Percentiles rank a stretch among this genome's conserved stretches.
Evolutionary conservation across 441 rosid genomes (phyloP).

Genomic region (Populus hybrid): DNA sequence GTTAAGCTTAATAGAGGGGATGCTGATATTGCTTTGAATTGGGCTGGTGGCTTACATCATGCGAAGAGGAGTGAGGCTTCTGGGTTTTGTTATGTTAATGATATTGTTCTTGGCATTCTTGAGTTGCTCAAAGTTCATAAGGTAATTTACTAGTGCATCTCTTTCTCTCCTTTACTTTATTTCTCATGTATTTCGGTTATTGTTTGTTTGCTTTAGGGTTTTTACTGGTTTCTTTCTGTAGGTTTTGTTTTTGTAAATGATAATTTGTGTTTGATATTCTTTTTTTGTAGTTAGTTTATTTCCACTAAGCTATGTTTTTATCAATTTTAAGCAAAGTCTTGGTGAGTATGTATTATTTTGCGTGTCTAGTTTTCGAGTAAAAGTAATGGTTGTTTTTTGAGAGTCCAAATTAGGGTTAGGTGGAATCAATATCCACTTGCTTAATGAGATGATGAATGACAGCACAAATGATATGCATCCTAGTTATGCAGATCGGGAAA

Average conservation of each 20-base stretch:
- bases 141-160: constrained; percentile 30
- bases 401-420: not conserved
- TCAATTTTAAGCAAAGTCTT: not conserved
- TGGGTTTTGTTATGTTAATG: constrained; percentile 27
- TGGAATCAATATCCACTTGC: not conserved
- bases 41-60: constrained; percentile 81
- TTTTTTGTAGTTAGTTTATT: no score
- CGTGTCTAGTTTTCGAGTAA: no score
- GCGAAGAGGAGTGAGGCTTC: constrained; percentile 72
- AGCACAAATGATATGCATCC: not conserved
- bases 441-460: not conserved
- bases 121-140: constrained; percentile 69
- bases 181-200: not conserved
- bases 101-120: constrained; percentile 64
- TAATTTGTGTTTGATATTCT: not conserved
- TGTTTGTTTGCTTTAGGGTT: not conserved
- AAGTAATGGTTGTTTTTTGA: not conserved
- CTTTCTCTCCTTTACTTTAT: not conserved
- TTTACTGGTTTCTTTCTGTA: not conserved
- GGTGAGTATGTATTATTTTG: not conserved
- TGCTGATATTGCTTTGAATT: constrained; percentile 72
- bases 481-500: not conserved
- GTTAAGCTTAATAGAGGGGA: constrained; percentile 65
- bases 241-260: not conserved
- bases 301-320: not conserved